Base-by-base conservation (phyloP, 2,329 filamentous ascomycete species). In the Mycosphaerella arachidis region DNA sequence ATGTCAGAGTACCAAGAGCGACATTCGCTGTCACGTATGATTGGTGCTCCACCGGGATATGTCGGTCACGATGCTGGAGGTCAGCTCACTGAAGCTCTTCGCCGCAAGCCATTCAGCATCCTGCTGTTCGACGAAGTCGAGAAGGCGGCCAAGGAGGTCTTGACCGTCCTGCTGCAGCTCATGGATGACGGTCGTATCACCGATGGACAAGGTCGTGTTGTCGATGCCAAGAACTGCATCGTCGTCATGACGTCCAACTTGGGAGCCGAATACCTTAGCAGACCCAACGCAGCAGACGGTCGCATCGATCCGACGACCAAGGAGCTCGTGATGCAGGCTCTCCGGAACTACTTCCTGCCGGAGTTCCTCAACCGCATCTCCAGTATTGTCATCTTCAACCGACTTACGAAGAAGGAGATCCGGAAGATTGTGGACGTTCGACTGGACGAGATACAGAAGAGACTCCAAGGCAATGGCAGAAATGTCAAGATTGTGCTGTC, bases 1-100 rank as follows among this genome's bases (percentile, higher is more conserved):
- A 99, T 99, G 94, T 97, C 93, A 5, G 94, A 99, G 77, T 99
- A 99, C 76, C 95, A 99, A 76, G 94, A 99, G 77, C 88, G 93
- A 5, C 94, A 99, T 75, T 89, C 93, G 0, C 84, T 99, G 13
- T 96, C 91, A 74, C 87, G 94, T 62, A 97, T 99, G 91, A 99
- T 99, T 68, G 94, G 94, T 73, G 92, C 94, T 20, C 94, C 94
- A 20, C 94, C 94, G 4, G 94, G 94, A 65, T 99, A 99, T 68
- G 92, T 99, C 61, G 94, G 94, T 16, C 93, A 99, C 73, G 94
- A 99, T 71, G 86, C 94, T 33, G 94, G 94, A 68, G 94, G 94
- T 56, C 94, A 99, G 75, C 85, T 99, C 56, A 99, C 94, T 0
- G 94, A 99, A 78, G 90, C 90, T 29, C 87, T 99, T 20, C 91